phyloP scores from a whole-genome alignment of 495 filamentous ascomycete genomes.

The Trichocladium antarcticum region DNA sequence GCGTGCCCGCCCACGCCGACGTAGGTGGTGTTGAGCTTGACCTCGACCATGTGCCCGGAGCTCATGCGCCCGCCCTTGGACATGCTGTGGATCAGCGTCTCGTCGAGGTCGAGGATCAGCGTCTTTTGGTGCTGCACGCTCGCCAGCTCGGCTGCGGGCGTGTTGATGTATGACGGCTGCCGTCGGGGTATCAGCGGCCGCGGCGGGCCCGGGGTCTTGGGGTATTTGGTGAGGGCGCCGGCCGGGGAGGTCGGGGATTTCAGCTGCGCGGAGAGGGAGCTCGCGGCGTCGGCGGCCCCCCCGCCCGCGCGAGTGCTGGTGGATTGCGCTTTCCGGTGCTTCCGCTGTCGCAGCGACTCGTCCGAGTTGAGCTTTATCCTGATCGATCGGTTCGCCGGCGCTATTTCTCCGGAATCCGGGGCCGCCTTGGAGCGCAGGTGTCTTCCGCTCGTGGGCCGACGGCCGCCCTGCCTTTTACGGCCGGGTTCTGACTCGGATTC shows the following conservation, averaged over 20 bases:
- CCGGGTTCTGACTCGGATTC: slow-evolving; percentile 49
- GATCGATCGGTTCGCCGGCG: slow-evolving; percentile 66
- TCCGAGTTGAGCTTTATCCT: slow-evolving; percentile 86
- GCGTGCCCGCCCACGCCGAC: slow-evolving; percentile 51
- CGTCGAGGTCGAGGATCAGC: slow-evolving; percentile 87
- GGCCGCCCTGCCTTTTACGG: slow-evolving; percentile 15
- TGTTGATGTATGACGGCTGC: slow-evolving; percentile 64
- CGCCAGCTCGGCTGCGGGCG: slow-evolving; percentile 28
- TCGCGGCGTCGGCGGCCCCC: neutral
- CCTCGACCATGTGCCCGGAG: slow-evolving; percentile 97
- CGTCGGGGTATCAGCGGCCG: slow-evolving; percentile 78
- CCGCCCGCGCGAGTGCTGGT: slow-evolving; percentile 22
- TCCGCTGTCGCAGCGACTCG: slow-evolving; percentile 53
- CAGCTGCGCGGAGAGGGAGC: slow-evolving; percentile 43
- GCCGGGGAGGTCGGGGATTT: slow-evolving; percentile 87
- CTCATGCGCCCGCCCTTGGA: slow-evolving; percentile 93
- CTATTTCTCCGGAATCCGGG: slow-evolving; percentile 46
- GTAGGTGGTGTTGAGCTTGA: slow-evolving; percentile 64
- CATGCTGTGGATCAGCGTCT: slow-evolving; percentile 94
- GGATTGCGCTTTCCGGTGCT: slow-evolving; percentile 43
- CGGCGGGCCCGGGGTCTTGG: slow-evolving; percentile 76
- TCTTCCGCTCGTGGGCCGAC: slow-evolving; percentile 13
- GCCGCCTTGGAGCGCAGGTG: slow-evolving; percentile 46
- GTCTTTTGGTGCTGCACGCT: slow-evolving; percentile 63
- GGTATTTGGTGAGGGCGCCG: slow-evolving; percentile 76